These are phyloP conservation scores for Cyberlindnera maritima DNA, from an alignment of 805 yeast species.

Conservation along the genomic window DNA sequence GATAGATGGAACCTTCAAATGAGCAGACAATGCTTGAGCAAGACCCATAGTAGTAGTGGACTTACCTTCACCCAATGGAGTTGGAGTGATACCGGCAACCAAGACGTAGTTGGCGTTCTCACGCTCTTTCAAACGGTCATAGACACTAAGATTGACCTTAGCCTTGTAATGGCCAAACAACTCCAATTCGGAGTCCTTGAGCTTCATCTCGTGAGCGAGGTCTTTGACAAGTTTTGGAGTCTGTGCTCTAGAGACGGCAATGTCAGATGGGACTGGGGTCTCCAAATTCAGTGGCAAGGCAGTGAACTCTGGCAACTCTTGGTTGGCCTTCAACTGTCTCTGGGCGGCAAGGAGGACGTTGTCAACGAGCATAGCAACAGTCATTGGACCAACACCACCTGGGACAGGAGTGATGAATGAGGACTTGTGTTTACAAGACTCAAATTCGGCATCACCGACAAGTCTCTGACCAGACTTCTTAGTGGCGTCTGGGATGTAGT, in stretches of 20 bases:
- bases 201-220: slow-evolving; percentile 68
- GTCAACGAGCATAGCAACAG: slow-evolving; percentile 76
- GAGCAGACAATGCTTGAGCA: slow-evolving; percentile 80
- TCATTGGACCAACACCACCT: slow-evolving; percentile 93
- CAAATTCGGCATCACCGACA: slow-evolving; percentile 78
- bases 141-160: slow-evolving; percentile 62
- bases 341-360: slow-evolving; percentile 72
- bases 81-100: slow-evolving; percentile 84
- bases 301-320: slow-evolving; percentile 31
- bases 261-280: slow-evolving; percentile 78
- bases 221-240: slow-evolving; percentile 66
- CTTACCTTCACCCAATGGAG: slow-evolving; percentile 85
- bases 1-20: slow-evolving; percentile 61
- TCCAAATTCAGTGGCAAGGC: slow-evolving; percentile 56
- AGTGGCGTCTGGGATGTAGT: slow-evolving; percentile 62
- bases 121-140: slow-evolving; percentile 58
- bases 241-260: slow-evolving; percentile 74
- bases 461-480: slow-evolving; percentile 68
- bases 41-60: slow-evolving; percentile 82
- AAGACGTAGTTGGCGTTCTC: slow-evolving; percentile 69
- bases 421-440: slow-evolving; percentile 51
- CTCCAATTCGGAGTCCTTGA: slow-evolving; percentile 65
- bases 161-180: slow-evolving; percentile 77
- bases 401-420: slow-evolving; percentile 82
- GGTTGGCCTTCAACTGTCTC: slow-evolving; percentile 32